Base-by-base conservation (phyloP, 2,329 filamentous ascomycete genomes). In the Ceratocystis lukuohia region DNA sequence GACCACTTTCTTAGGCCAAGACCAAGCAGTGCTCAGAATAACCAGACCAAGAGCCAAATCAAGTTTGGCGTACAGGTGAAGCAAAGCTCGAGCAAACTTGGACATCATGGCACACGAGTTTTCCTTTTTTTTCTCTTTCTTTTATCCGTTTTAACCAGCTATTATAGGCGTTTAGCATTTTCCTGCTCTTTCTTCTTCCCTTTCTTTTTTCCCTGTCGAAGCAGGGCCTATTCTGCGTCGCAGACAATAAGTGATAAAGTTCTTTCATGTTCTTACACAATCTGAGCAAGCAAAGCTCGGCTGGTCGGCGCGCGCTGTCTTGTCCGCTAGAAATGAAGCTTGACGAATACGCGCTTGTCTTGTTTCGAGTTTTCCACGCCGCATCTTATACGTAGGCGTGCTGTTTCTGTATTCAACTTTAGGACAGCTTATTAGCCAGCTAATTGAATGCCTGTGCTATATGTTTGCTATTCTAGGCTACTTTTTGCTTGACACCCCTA, bases 71-170 rank as follows among this genome's bases (percentile, higher is more conserved):
- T 57, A 28, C 25, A 57, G 25, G 53, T 57, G 53, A 57, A 57
- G 53, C 53, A 57, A 57, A 57, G 53, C 53, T 57, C 53, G 53
- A 57, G 53, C 53, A 57, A 50, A 50, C 46, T 25, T 50, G 46
- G 15, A 20, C 46, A 22, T 2, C 17, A 50, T 50, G 2, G 46
- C 46, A 20, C 46, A 3, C 46, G 46, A 50, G 7, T 22, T 50
- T 50, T 50, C 6, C 0, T 20, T 4, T 12, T 50, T 50, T 25
- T 50, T 25, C 3, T 50, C 2, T 25, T 50, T 8, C 6, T 50
- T 22, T n/a, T 3, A 25, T 7, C 46, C 6, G 30, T 7, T 33
- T 33, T 33, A 33, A 33, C 30, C 30, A 5, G 28, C 28, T 30
- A 30, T 30, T 5, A 30, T 6, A 30, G 46, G n/a, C 17, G 46